Conservation (phyloP, 2,329 filamentous ascomycete species). For the Fusarium falciforme region DNA sequence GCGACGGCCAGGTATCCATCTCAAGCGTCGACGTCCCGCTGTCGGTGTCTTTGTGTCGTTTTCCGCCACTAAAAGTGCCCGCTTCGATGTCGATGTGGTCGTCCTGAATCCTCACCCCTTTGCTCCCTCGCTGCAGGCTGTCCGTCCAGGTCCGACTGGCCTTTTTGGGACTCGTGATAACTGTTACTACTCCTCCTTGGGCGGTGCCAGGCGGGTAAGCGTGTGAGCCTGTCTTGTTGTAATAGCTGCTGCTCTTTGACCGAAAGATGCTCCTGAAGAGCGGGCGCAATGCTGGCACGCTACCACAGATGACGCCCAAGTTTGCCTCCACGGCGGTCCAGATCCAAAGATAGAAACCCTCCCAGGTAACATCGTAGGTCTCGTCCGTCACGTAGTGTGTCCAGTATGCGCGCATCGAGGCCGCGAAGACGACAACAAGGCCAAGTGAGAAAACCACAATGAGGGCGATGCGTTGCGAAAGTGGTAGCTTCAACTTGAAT, state of each 20-base stretch:
- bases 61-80: conserved; percentile 15
- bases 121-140: conserved; percentile 33
- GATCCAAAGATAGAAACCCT: conserved; percentile 55
- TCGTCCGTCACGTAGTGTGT: conserved; percentile 48
- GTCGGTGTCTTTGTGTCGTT: conserved; percentile 30
- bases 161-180: conserved; percentile 25
- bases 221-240: conserved; percentile 34
- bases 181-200: conserved; percentile 31
- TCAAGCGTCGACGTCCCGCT: conserved; percentile 37
- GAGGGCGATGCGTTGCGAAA: conserved; percentile 49
- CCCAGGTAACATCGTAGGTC: conserved; percentile 56
- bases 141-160: conserved; percentile 32
- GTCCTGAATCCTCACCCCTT: conserved; percentile 39
- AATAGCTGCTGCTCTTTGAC: conserved; percentile 41
- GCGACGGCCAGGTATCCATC: conserved; percentile 37
- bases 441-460: conserved; percentile 53
- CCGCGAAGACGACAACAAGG: conserved; percentile 51
- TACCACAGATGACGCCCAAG: conserved; percentile 55
- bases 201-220: conserved; percentile 31
- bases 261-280: conserved; percentile 42
- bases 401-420: conserved; percentile 53
- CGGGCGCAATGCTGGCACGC: conserved; percentile 49
- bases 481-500: conserved; percentile 46
- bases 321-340: conserved; percentile 57
- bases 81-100: conserved; percentile 39